Conservation (phyloP, 305 asterid species). For the Plantago lanceolata region DNA sequence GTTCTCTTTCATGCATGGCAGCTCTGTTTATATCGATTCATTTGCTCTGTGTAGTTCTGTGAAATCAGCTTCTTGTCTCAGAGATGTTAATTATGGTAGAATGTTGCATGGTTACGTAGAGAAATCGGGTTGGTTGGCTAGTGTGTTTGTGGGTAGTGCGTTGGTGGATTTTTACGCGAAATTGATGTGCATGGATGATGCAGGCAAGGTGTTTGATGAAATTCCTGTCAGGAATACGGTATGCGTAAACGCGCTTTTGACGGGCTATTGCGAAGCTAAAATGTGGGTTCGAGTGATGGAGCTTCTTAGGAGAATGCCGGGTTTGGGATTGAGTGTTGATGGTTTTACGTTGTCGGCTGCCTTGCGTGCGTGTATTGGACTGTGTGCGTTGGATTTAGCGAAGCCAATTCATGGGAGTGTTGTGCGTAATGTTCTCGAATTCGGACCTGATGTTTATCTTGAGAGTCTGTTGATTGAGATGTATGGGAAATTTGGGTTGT, state of each 20-base stretch:
- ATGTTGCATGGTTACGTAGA: slow-evolving; percentile 45
- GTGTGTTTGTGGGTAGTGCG: slow-evolving; percentile 74
- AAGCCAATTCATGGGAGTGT: slow-evolving; percentile 59
- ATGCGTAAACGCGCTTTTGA: slow-evolving; percentile 66
- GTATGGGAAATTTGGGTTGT: slow-evolving; percentile 78
- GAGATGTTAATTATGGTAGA: slow-evolving; percentile 36
- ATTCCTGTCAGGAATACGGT: slow-evolving; percentile 65
- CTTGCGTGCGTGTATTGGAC: slow-evolving; percentile 58
- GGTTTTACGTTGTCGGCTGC: slow-evolving; percentile 57
- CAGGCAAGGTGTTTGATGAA: slow-evolving; percentile 63
- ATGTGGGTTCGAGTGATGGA: slow-evolving; percentile 56
- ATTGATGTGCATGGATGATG: slow-evolving; percentile 27
- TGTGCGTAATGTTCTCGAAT: slow-evolving; percentile 33
- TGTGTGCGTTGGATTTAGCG: slow-evolving; percentile 50
- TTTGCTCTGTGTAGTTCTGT: slow-evolving; percentile 67
- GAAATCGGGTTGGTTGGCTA: slow-evolving; percentile 69
- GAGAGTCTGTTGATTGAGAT: slow-evolving; percentile 75
- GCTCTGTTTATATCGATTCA: slow-evolving; percentile 51
- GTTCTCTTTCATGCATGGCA: slow-evolving; percentile 57
- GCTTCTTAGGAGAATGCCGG: slow-evolving; percentile 11
- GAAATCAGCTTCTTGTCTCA: slow-evolving; percentile 45
- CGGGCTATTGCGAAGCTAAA: slow-evolving; percentile 66
- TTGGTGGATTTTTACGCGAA: slow-evolving; percentile 53
- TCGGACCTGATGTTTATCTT: slow-evolving; percentile 51
- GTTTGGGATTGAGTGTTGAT: slow-evolving; percentile 40